Evolutionary conservation across 169 alveolate species (phyloP).

Genomic region (Cryptosporidium viatorum): DNA sequence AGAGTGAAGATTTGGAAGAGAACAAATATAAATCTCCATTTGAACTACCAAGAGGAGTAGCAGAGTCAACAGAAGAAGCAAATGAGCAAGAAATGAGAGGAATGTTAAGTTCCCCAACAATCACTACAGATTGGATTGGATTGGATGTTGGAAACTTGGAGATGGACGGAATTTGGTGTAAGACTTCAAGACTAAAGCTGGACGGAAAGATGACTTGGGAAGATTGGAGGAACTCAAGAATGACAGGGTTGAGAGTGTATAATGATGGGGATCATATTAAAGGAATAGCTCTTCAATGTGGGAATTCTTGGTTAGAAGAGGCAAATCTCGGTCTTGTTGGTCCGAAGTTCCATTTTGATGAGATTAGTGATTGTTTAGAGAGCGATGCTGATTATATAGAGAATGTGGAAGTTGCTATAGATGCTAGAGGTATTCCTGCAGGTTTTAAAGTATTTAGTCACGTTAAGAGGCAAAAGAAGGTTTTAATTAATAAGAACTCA

Average conservation of each 20-base stretch:
- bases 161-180: constrained; percentile 73
- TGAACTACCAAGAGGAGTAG: constrained; percentile 26
- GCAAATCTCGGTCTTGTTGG: constrained; percentile 62
- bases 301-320: constrained; percentile 68
- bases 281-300: constrained; percentile 65
- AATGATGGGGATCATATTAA: constrained; percentile 65
- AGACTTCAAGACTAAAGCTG: constrained; percentile 64
- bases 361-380: constrained; percentile 34
- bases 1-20: neutral
- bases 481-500: constrained; percentile 19
- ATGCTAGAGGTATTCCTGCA: constrained; percentile 62
- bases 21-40: constrained; percentile 36
- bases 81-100: constrained; percentile 28
- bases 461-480: constrained; percentile 40
- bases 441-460: constrained; percentile 43
- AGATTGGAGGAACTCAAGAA: constrained; percentile 68
- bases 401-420: constrained; percentile 57
- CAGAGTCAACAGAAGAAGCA: constrained; percentile 16
- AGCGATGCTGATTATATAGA: constrained; percentile 75
- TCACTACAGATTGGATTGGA: constrained; percentile 72
- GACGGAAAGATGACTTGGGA: constrained; percentile 74
- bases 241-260: constrained; percentile 58
- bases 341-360: constrained; percentile 39
- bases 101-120: constrained; percentile 45
- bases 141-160: constrained; percentile 49